These are phyloP conservation scores for Actinomucor elegans DNA, from an alignment of 371 early-diverging fungal species.

Conservation along the genomic window DNA sequence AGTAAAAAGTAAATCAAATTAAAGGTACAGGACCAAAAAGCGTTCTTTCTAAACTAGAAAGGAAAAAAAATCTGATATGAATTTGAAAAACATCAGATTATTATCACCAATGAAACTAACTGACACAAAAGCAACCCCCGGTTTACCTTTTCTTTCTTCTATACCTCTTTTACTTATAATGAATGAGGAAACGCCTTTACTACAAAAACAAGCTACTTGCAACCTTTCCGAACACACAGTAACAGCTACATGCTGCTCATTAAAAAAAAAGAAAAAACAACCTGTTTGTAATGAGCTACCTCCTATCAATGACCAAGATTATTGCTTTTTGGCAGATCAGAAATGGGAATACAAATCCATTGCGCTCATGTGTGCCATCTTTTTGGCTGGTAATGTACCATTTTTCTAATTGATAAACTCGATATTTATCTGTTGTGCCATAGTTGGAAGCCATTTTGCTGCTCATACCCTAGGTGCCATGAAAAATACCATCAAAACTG, in stretches of 20 bases:
- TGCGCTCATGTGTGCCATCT: conserved; percentile 67
- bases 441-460: conserved; percentile 76
- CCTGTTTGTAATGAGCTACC: neutral
- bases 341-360: conserved; percentile 59
- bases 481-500: conserved; percentile 68
- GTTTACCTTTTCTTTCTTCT: conserved; percentile 7
- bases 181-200: conserved; percentile 25
- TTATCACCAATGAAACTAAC: no score
- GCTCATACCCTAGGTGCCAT: conserved; percentile 73
- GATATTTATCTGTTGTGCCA: no score
- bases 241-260: conserved; percentile 16
- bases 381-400: conserved; percentile 70
- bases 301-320: conserved; percentile 6
- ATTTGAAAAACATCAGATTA: no score
- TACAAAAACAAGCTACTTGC: conserved; percentile 1
- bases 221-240: neutral
- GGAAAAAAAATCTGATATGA: no score
- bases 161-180: neutral
- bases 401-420: no score
- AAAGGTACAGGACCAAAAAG: no score
- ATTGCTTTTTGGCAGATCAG: conserved; percentile 30
- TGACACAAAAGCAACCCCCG: no score
- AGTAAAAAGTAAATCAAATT: no score
- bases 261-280: conserved; percentile 4
- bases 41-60: no score